These are phyloP conservation scores for Ustilago nuda DNA, from an alignment of 1,284 basidiomycete genomes.

Conservation along the genomic window DNA sequence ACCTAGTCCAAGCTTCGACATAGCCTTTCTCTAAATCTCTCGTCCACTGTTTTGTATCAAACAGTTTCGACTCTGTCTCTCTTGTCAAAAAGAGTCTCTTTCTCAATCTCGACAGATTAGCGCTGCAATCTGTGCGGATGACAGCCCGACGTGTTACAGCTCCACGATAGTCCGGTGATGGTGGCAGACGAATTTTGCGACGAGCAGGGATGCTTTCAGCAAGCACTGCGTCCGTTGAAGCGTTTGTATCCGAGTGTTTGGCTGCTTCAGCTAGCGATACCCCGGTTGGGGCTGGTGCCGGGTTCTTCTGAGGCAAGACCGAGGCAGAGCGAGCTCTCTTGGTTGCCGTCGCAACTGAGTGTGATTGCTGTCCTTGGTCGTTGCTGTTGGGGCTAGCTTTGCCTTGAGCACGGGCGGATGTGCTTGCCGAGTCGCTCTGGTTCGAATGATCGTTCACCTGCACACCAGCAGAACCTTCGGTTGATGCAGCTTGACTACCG, in stretches of 20 bases:
- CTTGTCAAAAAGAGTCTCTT: slow-evolving; percentile 72
- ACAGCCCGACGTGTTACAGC: slow-evolving; percentile 44
- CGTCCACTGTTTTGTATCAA: slow-evolving; percentile 75
- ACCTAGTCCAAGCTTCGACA: slow-evolving; percentile 74
- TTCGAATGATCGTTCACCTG: neutral
- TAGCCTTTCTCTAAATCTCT: slow-evolving; percentile 74
- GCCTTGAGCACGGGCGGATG: neutral
- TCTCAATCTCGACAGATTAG: slow-evolving; percentile 48
- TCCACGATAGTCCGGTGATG: slow-evolving; percentile 29
- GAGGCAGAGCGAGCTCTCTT: slow-evolving; percentile 24
- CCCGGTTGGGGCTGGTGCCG: slow-evolving; percentile 46
- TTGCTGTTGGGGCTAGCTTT: neutral
- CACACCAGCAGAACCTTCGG: neutral
- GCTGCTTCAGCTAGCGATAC: slow-evolving; percentile 46
- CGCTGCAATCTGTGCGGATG: neutral
- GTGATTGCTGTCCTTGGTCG: neutral
- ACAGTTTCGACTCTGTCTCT: slow-evolving; percentile 72
- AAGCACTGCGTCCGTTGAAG: slow-evolving; percentile 16
- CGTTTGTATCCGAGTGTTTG: slow-evolving; percentile 30
- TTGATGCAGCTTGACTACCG: neutral
- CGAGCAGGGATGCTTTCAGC: slow-evolving; percentile 32
- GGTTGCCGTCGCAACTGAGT: slow-evolving; percentile 4
- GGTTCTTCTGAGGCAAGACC: slow-evolving; percentile 12
- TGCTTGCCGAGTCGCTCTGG: neutral
- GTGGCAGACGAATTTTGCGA: slow-evolving; percentile 24